These are phyloP conservation scores for Allantophomopsis lycopodina DNA, from an alignment of 2,329 filamentous ascomycete genomes.

Conservation along the genomic window DNA sequence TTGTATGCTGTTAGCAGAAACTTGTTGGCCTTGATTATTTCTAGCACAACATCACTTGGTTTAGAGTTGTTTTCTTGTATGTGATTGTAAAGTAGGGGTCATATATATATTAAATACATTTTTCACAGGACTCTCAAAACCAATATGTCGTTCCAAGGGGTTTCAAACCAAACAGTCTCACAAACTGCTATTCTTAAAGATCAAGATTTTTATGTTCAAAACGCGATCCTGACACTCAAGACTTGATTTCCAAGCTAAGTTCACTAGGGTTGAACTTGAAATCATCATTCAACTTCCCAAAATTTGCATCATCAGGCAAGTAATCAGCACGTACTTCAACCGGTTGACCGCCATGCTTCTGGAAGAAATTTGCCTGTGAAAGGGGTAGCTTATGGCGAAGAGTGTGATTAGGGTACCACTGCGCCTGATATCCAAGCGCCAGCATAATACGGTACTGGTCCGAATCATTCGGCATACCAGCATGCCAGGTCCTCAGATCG, in stretches of 20 bases:
- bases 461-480: slow-evolving; percentile 44
- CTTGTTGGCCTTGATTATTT: too few relatives aligned
- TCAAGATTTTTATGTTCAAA: too few relatives aligned
- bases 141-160: too few relatives aligned
- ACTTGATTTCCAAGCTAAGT: neutral
- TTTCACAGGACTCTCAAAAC: too few relatives aligned
- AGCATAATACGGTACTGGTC: slow-evolving; percentile 39
- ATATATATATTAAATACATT: too few relatives aligned
- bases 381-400: slow-evolving; percentile 12
- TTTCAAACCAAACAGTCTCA: too few relatives aligned
- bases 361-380: slow-evolving; percentile 14
- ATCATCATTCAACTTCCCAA: slow-evolving; percentile 12
- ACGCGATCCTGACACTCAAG: too few relatives aligned
- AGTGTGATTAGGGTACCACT: slow-evolving; percentile 16
- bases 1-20: too few relatives aligned
- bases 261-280: slow-evolving; percentile 6
- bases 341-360: slow-evolving; percentile 12
- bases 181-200: too few relatives aligned
- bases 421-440: slow-evolving; percentile 26
- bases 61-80: too few relatives aligned
- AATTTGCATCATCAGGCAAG: slow-evolving; percentile 11
- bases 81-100: too few relatives aligned
- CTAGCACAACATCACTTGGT: too few relatives aligned
- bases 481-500: slow-evolving; percentile 49
- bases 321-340: slow-evolving; percentile 15